Evolutionary conservation across 2,329 filamentous ascomycete species (phyloP).

Genomic region (Exophiala dermatitidis): DNA sequence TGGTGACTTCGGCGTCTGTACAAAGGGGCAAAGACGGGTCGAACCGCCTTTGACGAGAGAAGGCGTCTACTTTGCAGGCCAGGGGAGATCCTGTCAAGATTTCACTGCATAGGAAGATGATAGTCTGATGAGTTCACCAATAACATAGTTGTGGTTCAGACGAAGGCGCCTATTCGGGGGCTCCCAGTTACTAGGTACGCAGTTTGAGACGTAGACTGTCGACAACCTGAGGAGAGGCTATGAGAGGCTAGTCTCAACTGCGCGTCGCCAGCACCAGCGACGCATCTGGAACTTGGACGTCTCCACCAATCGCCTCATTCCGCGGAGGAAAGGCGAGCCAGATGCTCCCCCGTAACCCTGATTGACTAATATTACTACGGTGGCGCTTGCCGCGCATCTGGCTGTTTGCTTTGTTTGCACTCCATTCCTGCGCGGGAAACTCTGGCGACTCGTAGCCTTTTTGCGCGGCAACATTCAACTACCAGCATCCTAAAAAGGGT

Average conservation of each 20-base stretch:
- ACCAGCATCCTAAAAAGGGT: background rate
- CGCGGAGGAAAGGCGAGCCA: background rate
- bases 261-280: background rate
- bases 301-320: background rate
- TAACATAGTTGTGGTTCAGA: constrained; percentile 13
- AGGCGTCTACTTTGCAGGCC: constrained; percentile 6
- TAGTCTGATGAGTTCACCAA: constrained; percentile 13
- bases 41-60: constrained; percentile 3
- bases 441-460: constrained; percentile 5
- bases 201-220: background rate
- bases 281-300: background rate
- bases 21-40: constrained; percentile 16
- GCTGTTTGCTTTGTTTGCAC: background rate
- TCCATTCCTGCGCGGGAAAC: constrained; percentile 1
- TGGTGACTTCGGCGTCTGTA: constrained; percentile 12
- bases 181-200: background rate
- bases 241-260: background rate
- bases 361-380: background rate
- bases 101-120: constrained; percentile 12
- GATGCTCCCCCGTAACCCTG: background rate
- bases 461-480: background rate
- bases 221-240: background rate
- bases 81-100: constrained; percentile 9
- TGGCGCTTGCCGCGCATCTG: background rate
- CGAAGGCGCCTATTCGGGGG: constrained; percentile 20